A percentile compares a stretch with the other conserved stretches of the same genome.
Conservation (phyloP, 176 grass and related monocot genomes). For the Juncus effusus region DNA sequence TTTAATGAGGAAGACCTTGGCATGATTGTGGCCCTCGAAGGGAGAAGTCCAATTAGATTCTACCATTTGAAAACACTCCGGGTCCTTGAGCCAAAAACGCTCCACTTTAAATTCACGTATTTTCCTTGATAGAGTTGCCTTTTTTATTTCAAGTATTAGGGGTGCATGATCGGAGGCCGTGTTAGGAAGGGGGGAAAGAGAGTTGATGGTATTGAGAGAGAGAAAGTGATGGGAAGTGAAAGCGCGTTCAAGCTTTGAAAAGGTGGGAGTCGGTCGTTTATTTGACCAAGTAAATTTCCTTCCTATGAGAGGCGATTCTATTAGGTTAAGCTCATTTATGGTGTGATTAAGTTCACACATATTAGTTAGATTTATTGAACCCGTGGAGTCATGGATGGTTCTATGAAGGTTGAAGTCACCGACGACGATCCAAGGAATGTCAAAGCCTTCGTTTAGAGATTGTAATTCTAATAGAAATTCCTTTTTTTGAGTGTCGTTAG, state of each 20-base stretch:
- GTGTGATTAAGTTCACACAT: no score
- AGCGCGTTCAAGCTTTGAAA: background rate
- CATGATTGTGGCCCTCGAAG: no score
- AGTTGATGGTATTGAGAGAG: background rate
- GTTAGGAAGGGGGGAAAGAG: background rate
- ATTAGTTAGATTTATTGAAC: background rate
- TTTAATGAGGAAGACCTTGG: background rate
- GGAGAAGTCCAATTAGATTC: no score
- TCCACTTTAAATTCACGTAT: background rate
- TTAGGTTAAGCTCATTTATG: background rate
- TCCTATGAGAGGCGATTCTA: background rate
- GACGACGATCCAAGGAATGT: background rate
- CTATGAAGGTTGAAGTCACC: background rate
- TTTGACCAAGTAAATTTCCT: background rate
- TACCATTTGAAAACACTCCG: no score
- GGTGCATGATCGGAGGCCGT: background rate
- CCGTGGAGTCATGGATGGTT: background rate
- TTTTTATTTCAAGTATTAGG: background rate
- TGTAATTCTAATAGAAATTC: background rate
- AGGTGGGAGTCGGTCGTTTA: background rate
- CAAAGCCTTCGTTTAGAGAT: background rate
- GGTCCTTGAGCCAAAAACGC: background rate
- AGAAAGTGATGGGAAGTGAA: background rate
- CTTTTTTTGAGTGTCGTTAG: background rate
- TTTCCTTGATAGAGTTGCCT: background rate